Evolutionary conservation across 192 early-diverging fungal genomes (phyloP).

Genomic region (Gaertneriomyces sp.): DNA sequence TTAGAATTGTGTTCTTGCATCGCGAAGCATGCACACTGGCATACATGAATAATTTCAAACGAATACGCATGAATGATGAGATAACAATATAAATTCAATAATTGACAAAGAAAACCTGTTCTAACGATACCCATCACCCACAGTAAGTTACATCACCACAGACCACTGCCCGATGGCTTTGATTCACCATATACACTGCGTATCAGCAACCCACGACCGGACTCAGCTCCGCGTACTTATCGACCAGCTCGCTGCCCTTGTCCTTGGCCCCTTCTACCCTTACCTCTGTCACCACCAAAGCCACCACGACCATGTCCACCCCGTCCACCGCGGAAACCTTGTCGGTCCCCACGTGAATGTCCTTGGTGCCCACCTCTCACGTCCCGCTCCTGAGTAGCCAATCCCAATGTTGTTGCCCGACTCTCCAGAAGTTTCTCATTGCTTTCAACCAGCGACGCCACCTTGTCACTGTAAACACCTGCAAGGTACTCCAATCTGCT

Average conservation of each 20-base stretch:
- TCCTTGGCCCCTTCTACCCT: constrained; percentile 6
- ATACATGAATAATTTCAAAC: no score
- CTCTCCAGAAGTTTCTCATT: constrained; percentile 87
- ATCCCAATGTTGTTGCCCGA: constrained; percentile 27
- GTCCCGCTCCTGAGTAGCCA: constrained; percentile 33
- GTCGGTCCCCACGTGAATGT: background rate
- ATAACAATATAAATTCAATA: no score
- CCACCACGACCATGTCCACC: constrained; percentile 24
- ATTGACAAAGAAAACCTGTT: no score
- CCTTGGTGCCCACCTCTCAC: constrained; percentile 4
- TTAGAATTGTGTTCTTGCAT: no score
- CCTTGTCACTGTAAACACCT: constrained; percentile 84
- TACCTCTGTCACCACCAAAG: constrained; percentile 14
- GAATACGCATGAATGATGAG: no score
- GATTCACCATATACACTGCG: no score
- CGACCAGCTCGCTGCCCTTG: constrained; percentile 14
- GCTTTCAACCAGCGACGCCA: constrained; percentile 73
- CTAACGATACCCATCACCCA: no score
- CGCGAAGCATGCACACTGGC: no score
- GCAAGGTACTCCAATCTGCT: constrained; percentile 79
- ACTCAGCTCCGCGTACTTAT: background rate
- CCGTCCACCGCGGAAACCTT: constrained; percentile 19
- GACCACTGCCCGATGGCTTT: no score
- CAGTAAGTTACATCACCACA: no score
- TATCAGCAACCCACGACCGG: no score